These are phyloP conservation scores for Botrytis squamosa DNA, from an alignment of 2,329 filamentous ascomycete species.

Conservation along the genomic window DNA sequence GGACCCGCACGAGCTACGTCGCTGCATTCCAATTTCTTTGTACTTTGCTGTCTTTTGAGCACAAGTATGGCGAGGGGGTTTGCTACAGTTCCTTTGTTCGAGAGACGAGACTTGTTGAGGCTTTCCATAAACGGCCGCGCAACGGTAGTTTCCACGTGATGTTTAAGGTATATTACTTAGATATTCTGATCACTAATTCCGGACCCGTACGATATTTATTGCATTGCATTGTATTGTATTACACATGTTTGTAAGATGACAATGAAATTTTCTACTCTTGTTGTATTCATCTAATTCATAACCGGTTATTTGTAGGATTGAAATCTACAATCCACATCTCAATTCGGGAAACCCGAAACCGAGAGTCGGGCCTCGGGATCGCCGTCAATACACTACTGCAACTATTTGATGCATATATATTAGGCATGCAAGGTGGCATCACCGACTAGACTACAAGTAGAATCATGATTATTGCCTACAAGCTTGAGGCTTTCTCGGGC, in stretches of 20 bases:
- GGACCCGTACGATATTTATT: not conserved
- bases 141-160: slow-evolving; percentile 1
- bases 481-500: not conserved
- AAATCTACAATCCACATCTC: not conserved
- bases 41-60: not conserved
- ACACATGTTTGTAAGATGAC: not conserved
- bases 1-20: not conserved
- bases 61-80: not conserved
- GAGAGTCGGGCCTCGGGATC: slow-evolving; percentile 6
- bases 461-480: slow-evolving; percentile 9
- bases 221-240: not conserved
- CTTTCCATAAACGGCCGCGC: not conserved
- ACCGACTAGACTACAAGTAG: slow-evolving; percentile 20
- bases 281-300: not conserved
- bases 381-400: slow-evolving; percentile 11
- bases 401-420: not conserved
- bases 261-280: not conserved
- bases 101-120: not conserved
- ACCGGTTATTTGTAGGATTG: not conserved
- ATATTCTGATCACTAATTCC: not conserved
- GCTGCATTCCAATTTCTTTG: slow-evolving; percentile 5
- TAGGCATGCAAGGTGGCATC: slow-evolving; percentile 1
- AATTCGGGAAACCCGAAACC: not conserved
- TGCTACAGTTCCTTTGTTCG: not conserved
- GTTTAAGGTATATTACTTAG: not conserved